These are phyloP conservation scores for Naumovozyma castellii DNA, from an alignment of 805 yeast genomes.

Conservation along the genomic window DNA sequence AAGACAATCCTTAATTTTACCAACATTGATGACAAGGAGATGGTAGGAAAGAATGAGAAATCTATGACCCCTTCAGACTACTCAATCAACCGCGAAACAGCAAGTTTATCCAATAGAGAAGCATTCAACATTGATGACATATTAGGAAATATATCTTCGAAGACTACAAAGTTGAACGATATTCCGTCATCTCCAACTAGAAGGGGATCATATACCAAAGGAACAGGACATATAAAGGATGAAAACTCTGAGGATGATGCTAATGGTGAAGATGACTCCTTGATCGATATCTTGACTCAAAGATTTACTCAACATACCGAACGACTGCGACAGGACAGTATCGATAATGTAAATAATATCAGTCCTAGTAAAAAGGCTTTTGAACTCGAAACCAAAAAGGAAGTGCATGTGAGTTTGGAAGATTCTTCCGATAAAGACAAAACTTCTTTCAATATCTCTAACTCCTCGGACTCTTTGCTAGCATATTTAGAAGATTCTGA, in stretches of 20 bases:
- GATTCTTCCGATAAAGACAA: too few species aligned
- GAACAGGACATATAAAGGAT: background rate
- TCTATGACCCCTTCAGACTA: background rate
- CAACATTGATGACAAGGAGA: slow-evolving; percentile 13
- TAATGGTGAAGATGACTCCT: slow-evolving; percentile 21
- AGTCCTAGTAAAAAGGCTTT: too few species aligned
- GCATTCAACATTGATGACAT: slow-evolving; percentile 29
- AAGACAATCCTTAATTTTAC: slow-evolving; percentile 20
- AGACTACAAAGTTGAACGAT: slow-evolving; percentile 9
- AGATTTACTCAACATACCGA: slow-evolving; percentile 7
- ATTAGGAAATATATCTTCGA: slow-evolving; percentile 12
- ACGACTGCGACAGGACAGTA: too few species aligned
- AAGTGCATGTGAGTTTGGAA: too few species aligned
- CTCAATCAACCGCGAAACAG: too few species aligned
- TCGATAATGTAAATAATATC: too few species aligned
- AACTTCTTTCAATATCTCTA: background rate
- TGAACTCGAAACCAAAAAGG: too few species aligned
- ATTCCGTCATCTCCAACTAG: slow-evolving; percentile 23
- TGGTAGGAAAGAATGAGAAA: background rate
- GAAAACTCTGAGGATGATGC: slow-evolving; percentile 2
- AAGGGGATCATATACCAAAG: background rate
- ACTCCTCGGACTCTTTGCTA: background rate
- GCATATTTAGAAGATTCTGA: background rate
- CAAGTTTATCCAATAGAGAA: too few species aligned
- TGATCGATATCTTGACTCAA: slow-evolving; percentile 23